Evolutionary conservation across 2,329 filamentous ascomycete genomes (phyloP).

Genomic region (Helotiales sp.): DNA sequence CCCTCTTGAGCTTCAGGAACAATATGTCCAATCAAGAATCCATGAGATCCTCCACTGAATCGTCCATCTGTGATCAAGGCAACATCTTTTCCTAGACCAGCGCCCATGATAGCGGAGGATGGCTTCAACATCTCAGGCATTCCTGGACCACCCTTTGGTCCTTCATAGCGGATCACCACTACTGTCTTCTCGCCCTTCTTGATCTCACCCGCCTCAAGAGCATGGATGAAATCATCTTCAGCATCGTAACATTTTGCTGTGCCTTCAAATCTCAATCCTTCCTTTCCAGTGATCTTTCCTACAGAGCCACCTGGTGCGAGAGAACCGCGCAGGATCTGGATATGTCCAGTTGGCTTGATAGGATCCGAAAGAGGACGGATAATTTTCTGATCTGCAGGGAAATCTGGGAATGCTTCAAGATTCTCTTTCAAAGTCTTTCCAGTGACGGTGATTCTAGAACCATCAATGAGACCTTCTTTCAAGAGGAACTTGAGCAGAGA

Average conservation of each 20-base stretch:
- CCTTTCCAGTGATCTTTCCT: constrained; percentile 77
- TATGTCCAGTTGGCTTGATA: constrained; percentile 70
- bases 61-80: constrained; percentile 72
- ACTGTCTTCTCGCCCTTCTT: constrained; percentile 77
- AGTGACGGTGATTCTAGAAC: constrained; percentile 60
- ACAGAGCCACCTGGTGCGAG: constrained; percentile 70
- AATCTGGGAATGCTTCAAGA: constrained; percentile 57
- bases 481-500: constrained; percentile 57
- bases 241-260: constrained; percentile 70
- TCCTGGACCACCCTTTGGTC: constrained; percentile 71
- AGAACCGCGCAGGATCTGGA: constrained; percentile 70
- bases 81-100: constrained; percentile 67
- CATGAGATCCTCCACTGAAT: constrained; percentile 59
- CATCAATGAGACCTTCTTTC: constrained; percentile 57
- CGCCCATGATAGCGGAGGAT: constrained; percentile 71
- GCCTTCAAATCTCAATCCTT: constrained; percentile 66
- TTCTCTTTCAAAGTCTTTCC: constrained; percentile 60
- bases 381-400: constrained; percentile 69
- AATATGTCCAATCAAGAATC: constrained; percentile 63
- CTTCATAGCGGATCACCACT: constrained; percentile 73
- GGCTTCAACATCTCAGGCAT: constrained; percentile 78
- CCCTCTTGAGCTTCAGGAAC: constrained; percentile 61
- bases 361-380: constrained; percentile 68
- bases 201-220: constrained; percentile 66
- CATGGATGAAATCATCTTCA: constrained; percentile 68